Conservation (phyloP, 805 yeast genomes). For the Cephaloascus albidus region DNA sequence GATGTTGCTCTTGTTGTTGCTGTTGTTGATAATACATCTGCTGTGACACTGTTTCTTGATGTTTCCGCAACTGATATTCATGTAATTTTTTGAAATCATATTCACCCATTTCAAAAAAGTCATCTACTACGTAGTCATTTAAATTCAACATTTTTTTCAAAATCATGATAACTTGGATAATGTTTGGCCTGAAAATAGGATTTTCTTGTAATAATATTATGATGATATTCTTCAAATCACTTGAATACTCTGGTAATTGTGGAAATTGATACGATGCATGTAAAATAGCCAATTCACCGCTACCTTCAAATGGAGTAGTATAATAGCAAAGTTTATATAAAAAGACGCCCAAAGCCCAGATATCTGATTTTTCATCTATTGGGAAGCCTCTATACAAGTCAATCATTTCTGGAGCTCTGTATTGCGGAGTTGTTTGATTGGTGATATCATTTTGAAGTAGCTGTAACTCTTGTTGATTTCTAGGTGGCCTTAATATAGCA, state of each 20-base stretch:
- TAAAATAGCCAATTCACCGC: constrained; percentile 54
- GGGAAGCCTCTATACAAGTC: constrained; percentile 61
- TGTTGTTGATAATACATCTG: constrained; percentile 31
- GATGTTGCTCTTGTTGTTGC: constrained; percentile 19
- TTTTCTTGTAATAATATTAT: constrained; percentile 75
- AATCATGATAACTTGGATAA: constrained; percentile 67
- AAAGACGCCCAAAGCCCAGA: constrained; percentile 81
- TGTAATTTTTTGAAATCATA: constrained; percentile 49
- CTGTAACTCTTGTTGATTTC: constrained; percentile 48
- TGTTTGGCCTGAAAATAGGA: constrained; percentile 77
- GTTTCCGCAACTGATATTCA: constrained; percentile 33
- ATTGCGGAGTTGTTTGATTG: constrained; percentile 80
- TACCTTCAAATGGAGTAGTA: constrained; percentile 72
- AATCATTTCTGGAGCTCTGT: constrained; percentile 79
- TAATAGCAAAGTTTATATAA: constrained; percentile 72
- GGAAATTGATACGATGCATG: constrained; percentile 81
- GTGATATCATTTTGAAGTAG: constrained; percentile 57
- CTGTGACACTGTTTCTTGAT: constrained; percentile 21
- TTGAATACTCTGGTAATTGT: constrained; percentile 55
- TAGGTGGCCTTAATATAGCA: constrained; percentile 53
- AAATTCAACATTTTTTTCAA: constrained; percentile 45
- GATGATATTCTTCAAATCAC: constrained; percentile 65
- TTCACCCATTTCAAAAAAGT: constrained; percentile 41
- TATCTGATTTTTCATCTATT: constrained; percentile 73
- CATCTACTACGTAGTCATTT: constrained; percentile 20